Conservation (phyloP, 108 stramenopile species). For the Cyclotella atomus region DNA sequence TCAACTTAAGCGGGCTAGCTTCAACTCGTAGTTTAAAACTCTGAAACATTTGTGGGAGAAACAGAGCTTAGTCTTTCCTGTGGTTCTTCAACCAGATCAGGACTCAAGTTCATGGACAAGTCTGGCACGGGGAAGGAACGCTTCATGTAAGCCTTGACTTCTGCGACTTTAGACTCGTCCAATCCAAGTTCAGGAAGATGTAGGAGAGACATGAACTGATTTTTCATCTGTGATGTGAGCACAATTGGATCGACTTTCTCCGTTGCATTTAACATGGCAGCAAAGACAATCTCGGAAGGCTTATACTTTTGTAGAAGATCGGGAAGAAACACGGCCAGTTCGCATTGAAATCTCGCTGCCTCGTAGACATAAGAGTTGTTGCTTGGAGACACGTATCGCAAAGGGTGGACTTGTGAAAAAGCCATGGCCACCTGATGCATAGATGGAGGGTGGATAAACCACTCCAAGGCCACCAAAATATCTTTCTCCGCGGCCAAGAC, state of each 20-base stretch:
- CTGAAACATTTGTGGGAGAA: constrained; percentile 3
- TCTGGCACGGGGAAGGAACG: neutral
- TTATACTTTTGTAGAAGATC: constrained; percentile 5
- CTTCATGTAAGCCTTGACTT: constrained; percentile 1
- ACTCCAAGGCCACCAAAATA: constrained; percentile 10
- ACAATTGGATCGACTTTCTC: constrained; percentile 5
- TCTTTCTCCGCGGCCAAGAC: constrained; percentile 12
- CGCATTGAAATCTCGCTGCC: constrained; percentile 24
- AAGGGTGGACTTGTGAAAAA: constrained; percentile 16
- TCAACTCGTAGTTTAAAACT: constrained; percentile 3
- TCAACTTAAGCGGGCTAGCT: neutral
- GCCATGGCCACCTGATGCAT: constrained; percentile 18
- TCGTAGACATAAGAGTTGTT: constrained; percentile 11
- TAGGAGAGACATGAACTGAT: neutral
- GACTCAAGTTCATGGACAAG: neutral
- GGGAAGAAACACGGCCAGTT: constrained; percentile 20
- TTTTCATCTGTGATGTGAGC: neutral
- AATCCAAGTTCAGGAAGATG: neutral
- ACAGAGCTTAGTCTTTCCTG: neutral
- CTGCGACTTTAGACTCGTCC: neutral
- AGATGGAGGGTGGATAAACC: constrained; percentile 23
- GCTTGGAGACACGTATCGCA: neutral
- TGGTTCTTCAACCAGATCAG: neutral
- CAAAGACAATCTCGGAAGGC: constrained; percentile 9
- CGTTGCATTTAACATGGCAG: constrained; percentile 18